Evolutionary conservation across 2,329 filamentous ascomycete genomes (phyloP), one percentile per base, ranked within the genome.

Genomic region (Sclerotiophoma versabilis): DNA sequence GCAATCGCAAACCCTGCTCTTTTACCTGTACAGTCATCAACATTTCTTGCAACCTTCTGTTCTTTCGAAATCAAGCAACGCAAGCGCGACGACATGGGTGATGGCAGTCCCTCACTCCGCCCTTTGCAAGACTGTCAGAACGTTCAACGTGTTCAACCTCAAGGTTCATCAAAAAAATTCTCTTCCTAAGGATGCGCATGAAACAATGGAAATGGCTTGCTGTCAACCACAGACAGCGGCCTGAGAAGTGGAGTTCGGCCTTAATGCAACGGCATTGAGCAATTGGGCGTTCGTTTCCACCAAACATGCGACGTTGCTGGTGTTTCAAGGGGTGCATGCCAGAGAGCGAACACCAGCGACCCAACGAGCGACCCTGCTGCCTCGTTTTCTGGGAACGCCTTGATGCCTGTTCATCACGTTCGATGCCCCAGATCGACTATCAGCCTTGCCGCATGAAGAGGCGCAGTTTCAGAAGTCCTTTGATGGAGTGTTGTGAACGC

Each of bases 281-380:
- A 26, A 49, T 39, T 36, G 29, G 38, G 25, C 39, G 44, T 33
- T 44, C 38, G 30, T 44, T 44, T 43, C 33, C 44, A 51, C 60
- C 60, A 64, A 39, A 62, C 52, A 62, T 70, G 68, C 67, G 66
- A 68, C 62, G 63, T 56, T 49, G 59, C 48, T 29, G 53, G 43
- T 45, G 68, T 70, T 69, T 71, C 66, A 70, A 66, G 62, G 65
- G 57, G 61, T 37, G 55, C 36, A 58, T 54, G 37, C 32, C 43
- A 48, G 57, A 54, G 57, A 65, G 56, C 53, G 58, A 62, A 68
- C 57, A 48, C 46, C 48, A 29, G 42, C 47, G 51, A 47, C 62
- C 63, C 62, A 68, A 68, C 59, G 52, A 54, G 54, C 51, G 55
- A 49, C 63, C 65, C 49, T 65, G 57, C 50, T 48, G 55, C 62